phyloP scores from a whole-genome alignment of 2,329 filamentous ascomycete species.

The Penicillium sp. region DNA sequence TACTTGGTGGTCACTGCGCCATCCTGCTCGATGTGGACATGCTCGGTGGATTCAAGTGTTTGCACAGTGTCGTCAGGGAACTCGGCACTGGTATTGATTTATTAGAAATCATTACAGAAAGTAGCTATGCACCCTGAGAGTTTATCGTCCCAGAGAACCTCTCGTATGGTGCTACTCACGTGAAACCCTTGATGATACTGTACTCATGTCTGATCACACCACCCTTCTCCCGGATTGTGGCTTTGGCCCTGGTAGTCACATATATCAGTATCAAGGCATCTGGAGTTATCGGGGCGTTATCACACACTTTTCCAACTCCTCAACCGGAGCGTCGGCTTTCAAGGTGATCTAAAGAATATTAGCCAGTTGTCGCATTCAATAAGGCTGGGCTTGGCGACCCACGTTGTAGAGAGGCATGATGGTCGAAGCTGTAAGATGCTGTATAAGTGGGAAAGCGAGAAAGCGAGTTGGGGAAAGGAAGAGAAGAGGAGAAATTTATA shows the following conservation, averaged over 20 bases:
- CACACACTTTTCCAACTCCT: slow-evolving; percentile 66
- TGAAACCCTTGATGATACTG: slow-evolving; percentile 84
- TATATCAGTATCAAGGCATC: slow-evolving; percentile 11
- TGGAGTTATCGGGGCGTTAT: background rate
- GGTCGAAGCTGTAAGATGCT: background rate
- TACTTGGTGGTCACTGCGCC: slow-evolving; percentile 68
- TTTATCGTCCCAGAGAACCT: background rate
- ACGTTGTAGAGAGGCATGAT: slow-evolving; percentile 43
- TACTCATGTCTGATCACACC: slow-evolving; percentile 83
- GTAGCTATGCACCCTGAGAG: background rate
- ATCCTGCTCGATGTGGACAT: slow-evolving; percentile 77
- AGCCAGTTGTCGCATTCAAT: background rate
- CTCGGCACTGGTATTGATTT: slow-evolving; percentile 57
- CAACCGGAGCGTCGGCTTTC: slow-evolving; percentile 64
- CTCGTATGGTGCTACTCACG: slow-evolving; percentile 56
- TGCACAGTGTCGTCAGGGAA: slow-evolving; percentile 65
- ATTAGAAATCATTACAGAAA: background rate
- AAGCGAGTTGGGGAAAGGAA: slow-evolving; percentile 1
- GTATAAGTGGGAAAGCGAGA: background rate
- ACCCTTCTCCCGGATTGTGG: slow-evolving; percentile 68
- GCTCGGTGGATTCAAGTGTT: slow-evolving; percentile 64
- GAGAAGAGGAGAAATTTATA: background rate
- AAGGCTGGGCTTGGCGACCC: slow-evolving; percentile 11
- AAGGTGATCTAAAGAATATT: slow-evolving; percentile 65
- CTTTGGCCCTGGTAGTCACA: slow-evolving; percentile 61